A percentile compares a stretch with the other conserved stretches of the same genome.
Conservation (phyloP, 352 stramenopile genomes). For the Pythium aquatile region DNA sequence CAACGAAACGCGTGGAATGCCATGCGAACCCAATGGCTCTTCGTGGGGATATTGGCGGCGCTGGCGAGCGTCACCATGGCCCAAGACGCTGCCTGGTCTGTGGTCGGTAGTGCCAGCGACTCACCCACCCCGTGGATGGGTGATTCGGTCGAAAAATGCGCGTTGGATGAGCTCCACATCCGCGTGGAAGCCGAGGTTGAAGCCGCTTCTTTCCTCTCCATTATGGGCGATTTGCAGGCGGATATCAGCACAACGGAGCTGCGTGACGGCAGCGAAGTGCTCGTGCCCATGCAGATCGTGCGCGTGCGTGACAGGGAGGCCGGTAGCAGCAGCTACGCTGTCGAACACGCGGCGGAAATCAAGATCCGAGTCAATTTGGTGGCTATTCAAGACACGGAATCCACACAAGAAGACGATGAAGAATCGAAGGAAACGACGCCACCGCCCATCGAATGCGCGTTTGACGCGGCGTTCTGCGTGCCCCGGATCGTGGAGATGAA, state of each 20-base stretch:
- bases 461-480: constrained; percentile 51
- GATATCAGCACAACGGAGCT: background rate
- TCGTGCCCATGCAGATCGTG: constrained; percentile 14
- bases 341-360: constrained; percentile 6
- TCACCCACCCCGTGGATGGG: background rate
- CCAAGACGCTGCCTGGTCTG: constrained; percentile 10
- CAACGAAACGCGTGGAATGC: background rate
- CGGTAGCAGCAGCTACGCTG: background rate
- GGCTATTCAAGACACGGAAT: background rate
- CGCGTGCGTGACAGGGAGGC: constrained; percentile 3
- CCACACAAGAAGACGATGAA: background rate
- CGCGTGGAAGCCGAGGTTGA: constrained; percentile 9
- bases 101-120: constrained; percentile 8
- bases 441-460: constrained; percentile 36
- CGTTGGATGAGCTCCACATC: constrained; percentile 19
- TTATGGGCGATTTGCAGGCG: background rate
- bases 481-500: constrained; percentile 52
- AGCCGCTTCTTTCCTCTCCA: background rate
- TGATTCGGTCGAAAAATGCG: constrained; percentile 12
- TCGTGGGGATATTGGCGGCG: background rate
- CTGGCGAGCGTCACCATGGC: background rate
- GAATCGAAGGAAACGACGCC: background rate
- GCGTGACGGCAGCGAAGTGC: background rate
- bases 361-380: background rate
- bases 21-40: background rate